Base-by-base conservation (phyloP, 2,329 filamentous ascomycete species). In the Botrytis elliptica region DNA sequence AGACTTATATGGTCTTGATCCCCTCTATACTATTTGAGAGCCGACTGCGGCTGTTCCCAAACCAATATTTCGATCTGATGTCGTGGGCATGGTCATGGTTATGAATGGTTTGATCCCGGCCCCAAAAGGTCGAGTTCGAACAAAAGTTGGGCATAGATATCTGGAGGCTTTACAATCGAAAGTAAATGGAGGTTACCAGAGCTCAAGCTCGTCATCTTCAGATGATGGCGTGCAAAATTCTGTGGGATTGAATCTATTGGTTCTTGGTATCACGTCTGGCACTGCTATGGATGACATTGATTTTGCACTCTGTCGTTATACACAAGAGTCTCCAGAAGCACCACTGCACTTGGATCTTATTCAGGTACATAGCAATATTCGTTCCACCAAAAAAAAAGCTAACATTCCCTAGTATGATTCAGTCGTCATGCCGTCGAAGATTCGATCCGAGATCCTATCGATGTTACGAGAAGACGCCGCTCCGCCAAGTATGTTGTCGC, bases 251-350 rank as follows among this genome's bases (percentile, higher is more conserved):
- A 75, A 78, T 74, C 70, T 81, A n/a, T 70, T 79, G 73, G 77
- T 81, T 46, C 76, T 81, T 16, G 80, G 80, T 9, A 74, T 81
- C 18, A 80, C 79, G 10, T 79, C 77, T 68, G 80, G 80, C 2
- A 80, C 79, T 42, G 77, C 79, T 36, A 81, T 81, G 79, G 77
- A 80, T 69, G 80, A 81, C 59, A 80, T 81, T 72, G 80, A 81
- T 65, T 80, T 80, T 74, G 79, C 79, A 3, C 74, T 81, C 9
- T 81, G 79, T 72, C 79, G 79, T 36, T 81, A 79, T 73, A 81
- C 79, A 12, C 80, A 81, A 71, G 79, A 79, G n/a, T 76, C 75
- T 7, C 79, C 79, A n/a, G 79, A 81, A 59, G 75, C 78, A 29
- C 74, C 78, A 12, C 52, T 81, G 6, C 75, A 75, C 68, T 72